These are phyloP conservation scores for Punctularia strigosozonata DNA, from an alignment of 768 basidiomycete genomes.

Conservation along the genomic window DNA sequence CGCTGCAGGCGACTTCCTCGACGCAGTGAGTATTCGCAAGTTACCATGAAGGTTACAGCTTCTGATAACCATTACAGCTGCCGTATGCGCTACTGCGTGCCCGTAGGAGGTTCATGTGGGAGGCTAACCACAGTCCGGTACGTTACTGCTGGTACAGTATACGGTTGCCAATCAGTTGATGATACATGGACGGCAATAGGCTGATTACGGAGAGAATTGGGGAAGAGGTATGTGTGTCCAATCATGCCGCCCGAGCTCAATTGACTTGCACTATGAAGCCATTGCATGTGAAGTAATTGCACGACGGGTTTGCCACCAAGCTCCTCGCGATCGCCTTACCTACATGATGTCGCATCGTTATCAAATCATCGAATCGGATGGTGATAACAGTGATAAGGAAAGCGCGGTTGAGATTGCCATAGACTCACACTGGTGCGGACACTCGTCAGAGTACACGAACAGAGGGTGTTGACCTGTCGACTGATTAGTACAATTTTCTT, in stretches of 20 bases:
- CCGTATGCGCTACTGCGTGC: conserved; percentile 74
- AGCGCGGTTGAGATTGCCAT: conserved; percentile 87
- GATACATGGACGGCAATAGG: too few species aligned
- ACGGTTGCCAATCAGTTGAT: too few species aligned
- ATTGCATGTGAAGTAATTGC: conserved; percentile 79
- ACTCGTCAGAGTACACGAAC: conserved; percentile 1
- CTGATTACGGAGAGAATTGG: conserved; percentile 79
- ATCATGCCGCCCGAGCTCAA: not conserved
- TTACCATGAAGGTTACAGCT: not conserved
- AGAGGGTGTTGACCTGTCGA: conserved; percentile 1
- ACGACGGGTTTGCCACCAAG: conserved; percentile 62
- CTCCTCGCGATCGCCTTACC: conserved; percentile 50
- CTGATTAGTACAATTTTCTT: conserved; percentile 61
- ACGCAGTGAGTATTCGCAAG: conserved; percentile 44
- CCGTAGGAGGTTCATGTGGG: conserved; percentile 68
- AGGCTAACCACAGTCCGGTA: conserved; percentile 70
- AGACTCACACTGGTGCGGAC: conserved; percentile 70
- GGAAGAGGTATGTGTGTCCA: conserved; percentile 46
- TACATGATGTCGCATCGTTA: conserved; percentile 72
- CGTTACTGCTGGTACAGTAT: too few species aligned
- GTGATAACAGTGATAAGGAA: conserved; percentile 58
- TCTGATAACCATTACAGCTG: conserved; percentile 31
- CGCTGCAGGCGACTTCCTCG: conserved; percentile 80
- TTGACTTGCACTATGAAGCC: conserved; percentile 27
- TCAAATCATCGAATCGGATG: conserved; percentile 59